These are phyloP conservation scores for Circinella minor DNA, from an alignment of 371 early-diverging fungal species.

Conservation along the genomic window DNA sequence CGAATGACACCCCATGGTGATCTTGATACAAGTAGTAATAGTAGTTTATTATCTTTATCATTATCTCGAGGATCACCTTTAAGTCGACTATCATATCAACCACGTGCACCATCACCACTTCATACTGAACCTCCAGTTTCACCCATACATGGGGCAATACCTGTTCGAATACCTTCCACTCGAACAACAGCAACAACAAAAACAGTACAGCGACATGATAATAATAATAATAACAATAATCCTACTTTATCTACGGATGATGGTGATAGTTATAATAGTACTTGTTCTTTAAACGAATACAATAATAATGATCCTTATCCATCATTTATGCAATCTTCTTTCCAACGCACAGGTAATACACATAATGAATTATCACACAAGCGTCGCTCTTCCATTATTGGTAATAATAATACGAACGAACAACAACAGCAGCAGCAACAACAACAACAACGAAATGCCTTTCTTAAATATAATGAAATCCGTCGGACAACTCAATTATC, in stretches of 20 bases:
- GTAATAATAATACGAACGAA: neutral
- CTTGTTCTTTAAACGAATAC: neutral
- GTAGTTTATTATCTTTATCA: slow-evolving; percentile 10
- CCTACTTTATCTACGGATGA: neutral
- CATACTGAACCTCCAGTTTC: neutral
- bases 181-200: neutral
- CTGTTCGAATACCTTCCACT: neutral
- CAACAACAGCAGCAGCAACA: neutral
- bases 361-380: neutral
- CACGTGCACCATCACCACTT: slow-evolving; percentile 18
- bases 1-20: neutral
- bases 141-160: neutral
- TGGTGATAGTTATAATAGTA: no score
- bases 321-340: neutral
- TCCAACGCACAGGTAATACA: neutral
- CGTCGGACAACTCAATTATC: neutral
- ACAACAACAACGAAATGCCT: neutral
- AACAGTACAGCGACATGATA: neutral
- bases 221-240: neutral
- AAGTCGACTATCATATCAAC: slow-evolving; percentile 41
- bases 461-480: neutral
- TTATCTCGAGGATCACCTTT: slow-evolving; percentile 32
- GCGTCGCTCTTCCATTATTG: neutral
- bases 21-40: neutral
- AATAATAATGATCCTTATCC: neutral